Conservation (phyloP, 129 eudicot species). For the sunflower (Helianthus annuus) region HanXRQr2.0-SUNRISE NC_035446.2:154048163-154048662, state of each 20-base stretch:
- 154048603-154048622: conserved; percentile 56
- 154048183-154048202: conserved; percentile 69
- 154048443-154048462: conserved; percentile 41
- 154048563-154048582: conserved; percentile 65
- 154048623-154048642: conserved; percentile 91
- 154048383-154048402: conserved; percentile 48
- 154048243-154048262: conserved; percentile 75
- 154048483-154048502: conserved; percentile 62
- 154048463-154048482: conserved; percentile 51
- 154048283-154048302: conserved; percentile 87
- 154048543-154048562: conserved; percentile 83
- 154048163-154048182: conserved; percentile 61
- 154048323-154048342: conserved; percentile 68
- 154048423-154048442: conserved; percentile 48
- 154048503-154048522: conserved; percentile 40
- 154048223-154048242: conserved; percentile 89
- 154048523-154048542: conserved; percentile 62
- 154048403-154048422: conserved; percentile 47
- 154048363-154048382: conserved; percentile 10
- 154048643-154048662: conserved; percentile 58
- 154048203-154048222: conserved; percentile 90
- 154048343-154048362: conserved; percentile 58
- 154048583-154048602: conserved; percentile 36
- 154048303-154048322: conserved; percentile 71
- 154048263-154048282: conserved; percentile 99